A percentile compares a stretch with the other conserved stretches of the same genome.
Evolutionary conservation across 106 monocot genomes (phyloP).

Genomic region (Iris macrosiphon): DNA sequence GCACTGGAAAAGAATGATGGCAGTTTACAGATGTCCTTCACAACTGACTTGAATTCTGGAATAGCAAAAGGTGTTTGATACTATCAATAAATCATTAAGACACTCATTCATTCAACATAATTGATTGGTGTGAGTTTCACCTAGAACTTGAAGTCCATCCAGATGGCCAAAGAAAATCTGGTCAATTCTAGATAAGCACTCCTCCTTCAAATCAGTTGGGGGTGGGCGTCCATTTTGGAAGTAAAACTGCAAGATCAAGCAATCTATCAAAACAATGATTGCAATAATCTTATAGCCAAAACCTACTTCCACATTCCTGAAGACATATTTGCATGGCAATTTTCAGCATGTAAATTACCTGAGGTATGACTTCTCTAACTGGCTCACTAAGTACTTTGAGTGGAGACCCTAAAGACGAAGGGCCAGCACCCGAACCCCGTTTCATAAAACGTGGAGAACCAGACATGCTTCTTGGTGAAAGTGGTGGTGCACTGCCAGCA

Average conservation of each 20-base stretch:
- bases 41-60: slow-evolving; percentile 65
- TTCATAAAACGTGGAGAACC: slow-evolving; percentile 74
- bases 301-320: background rate
- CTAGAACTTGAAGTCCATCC: slow-evolving; percentile 77
- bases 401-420: slow-evolving; percentile 67
- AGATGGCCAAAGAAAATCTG: slow-evolving; percentile 69
- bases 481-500: slow-evolving; percentile 83
- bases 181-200: slow-evolving; percentile 67
- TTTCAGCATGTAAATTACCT: slow-evolving; percentile 33
- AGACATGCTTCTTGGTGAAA: slow-evolving; percentile 85
- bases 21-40: slow-evolving; percentile 85
- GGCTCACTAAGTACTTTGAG: slow-evolving; percentile 70
- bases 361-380: slow-evolving; percentile 78
- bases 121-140: slow-evolving; percentile 18
- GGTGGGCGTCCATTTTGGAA: slow-evolving; percentile 84
- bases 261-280: background rate
- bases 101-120: background rate
- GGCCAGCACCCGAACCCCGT: slow-evolving; percentile 39
- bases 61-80: background rate
- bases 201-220: slow-evolving; percentile 67
- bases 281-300: background rate
- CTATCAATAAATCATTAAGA: background rate
- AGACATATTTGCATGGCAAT: background rate
- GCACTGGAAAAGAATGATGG: slow-evolving; percentile 75
- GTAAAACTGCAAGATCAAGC: slow-evolving; percentile 62